Conservation (phyloP, 169 alveolate species). For the Theileria luwenshuni region DNA sequence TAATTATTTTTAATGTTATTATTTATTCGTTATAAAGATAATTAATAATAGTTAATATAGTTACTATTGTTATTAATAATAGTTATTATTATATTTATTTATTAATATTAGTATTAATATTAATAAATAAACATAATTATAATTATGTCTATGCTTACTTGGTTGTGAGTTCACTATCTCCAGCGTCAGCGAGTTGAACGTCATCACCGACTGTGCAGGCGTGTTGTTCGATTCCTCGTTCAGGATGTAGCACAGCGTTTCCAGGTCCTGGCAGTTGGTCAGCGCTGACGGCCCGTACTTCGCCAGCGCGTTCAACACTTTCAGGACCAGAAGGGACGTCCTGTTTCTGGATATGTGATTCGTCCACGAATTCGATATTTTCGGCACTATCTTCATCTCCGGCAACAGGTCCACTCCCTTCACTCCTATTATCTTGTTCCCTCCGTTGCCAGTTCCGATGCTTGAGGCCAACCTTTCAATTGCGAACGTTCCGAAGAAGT, state of each 20-base stretch:
- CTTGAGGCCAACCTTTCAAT: slow-evolving; percentile 89
- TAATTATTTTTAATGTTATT: background rate
- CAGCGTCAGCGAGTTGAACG: slow-evolving; percentile 80
- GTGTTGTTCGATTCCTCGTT: slow-evolving; percentile 66
- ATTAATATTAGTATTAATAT: too few species aligned
- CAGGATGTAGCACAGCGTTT: slow-evolving; percentile 58
- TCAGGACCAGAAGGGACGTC: slow-evolving; percentile 52
- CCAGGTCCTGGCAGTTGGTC: slow-evolving; percentile 27
- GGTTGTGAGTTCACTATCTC: slow-evolving; percentile 69
- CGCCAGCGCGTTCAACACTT: slow-evolving; percentile 25
- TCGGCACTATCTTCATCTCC: slow-evolving; percentile 86
- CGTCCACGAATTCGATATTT: slow-evolving; percentile 66
- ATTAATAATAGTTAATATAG: too few species aligned
- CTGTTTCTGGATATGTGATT: slow-evolving; percentile 61
- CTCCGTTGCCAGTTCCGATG: slow-evolving; percentile 48
- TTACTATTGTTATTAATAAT: too few species aligned
- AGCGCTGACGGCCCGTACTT: slow-evolving; percentile 12
- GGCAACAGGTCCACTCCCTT: slow-evolving; percentile 88
- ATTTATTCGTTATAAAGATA: background rate
- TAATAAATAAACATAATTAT: too few species aligned
- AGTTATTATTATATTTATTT: too few species aligned
- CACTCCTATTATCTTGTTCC: slow-evolving; percentile 87
- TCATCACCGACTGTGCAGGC: slow-evolving; percentile 73
- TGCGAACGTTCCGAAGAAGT: slow-evolving; percentile 94
- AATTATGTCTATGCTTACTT: slow-evolving; percentile 19